Conservation (phyloP, 495 filamentous ascomycete genomes). For the Penicilliopsis zonata region DNA sequence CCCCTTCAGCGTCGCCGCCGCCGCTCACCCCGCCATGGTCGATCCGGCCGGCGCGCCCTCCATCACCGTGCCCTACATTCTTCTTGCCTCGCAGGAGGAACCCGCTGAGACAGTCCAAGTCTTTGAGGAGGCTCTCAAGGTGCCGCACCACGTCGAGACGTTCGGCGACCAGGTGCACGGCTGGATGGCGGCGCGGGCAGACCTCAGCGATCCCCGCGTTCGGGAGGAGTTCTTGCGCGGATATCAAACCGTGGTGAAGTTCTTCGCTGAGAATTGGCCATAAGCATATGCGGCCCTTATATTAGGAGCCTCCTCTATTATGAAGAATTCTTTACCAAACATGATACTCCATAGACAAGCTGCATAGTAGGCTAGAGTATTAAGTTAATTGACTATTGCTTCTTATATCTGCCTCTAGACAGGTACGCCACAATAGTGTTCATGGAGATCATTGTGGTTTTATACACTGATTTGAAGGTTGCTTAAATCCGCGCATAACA, state of each 20-base stretch:
- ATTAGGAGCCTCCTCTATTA: too few species aligned
- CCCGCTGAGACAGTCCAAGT: constrained; percentile 44
- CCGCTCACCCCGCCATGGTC: constrained; percentile 64
- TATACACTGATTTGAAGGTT: too few species aligned
- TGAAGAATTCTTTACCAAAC: too few species aligned
- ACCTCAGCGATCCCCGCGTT: constrained; percentile 45
- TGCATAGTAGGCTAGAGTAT: too few species aligned
- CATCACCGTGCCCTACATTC: constrained; percentile 40
- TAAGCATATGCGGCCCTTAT: too few species aligned
- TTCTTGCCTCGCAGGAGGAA: constrained; percentile 48
- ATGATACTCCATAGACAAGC: too few species aligned
- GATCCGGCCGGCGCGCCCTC: constrained; percentile 49
- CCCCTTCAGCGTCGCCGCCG: constrained; percentile 45
- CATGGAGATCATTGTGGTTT: too few species aligned
- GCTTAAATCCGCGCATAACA: too few species aligned
- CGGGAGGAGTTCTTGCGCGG: constrained; percentile 54
- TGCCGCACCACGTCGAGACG: constrained; percentile 52
- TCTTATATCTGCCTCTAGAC: too few species aligned
- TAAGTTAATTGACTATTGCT: too few species aligned
- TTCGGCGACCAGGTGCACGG: constrained; percentile 63
- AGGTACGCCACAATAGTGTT: too few species aligned
- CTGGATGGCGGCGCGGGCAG: constrained; percentile 55
- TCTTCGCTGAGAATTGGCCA: constrained; percentile 10
- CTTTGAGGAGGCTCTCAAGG: constrained; percentile 47
- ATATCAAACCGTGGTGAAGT: constrained; percentile 47